phyloP scores from a whole-genome alignment of 176 grass and related monocot genomes.

The Echinochloa phyllopogon region DNA sequence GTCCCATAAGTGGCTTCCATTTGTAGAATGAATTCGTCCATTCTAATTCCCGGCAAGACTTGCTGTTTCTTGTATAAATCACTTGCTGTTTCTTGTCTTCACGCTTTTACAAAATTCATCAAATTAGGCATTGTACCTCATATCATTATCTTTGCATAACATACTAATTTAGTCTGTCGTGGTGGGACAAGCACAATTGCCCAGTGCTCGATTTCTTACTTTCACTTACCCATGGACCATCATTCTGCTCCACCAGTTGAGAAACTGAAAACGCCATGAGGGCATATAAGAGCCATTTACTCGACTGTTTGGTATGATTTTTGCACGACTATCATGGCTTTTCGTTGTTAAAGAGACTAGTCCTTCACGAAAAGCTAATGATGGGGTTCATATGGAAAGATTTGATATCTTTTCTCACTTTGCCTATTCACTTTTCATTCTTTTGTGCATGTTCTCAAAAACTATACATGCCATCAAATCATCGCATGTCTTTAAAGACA shows the following conservation, averaged over 20 bases:
- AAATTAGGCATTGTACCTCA: constrained; percentile 43
- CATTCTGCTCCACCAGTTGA: constrained; percentile 41
- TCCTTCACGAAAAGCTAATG: constrained; percentile 48
- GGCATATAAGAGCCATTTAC: constrained; percentile 39
- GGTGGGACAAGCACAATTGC: constrained; percentile 39
- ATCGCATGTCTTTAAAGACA: constrained; percentile 65
- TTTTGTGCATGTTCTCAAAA: constrained; percentile 56
- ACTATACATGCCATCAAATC: constrained; percentile 49
- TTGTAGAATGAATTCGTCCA: constrained; percentile 48
- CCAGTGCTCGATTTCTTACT: constrained; percentile 45
- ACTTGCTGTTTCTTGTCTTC: constrained; percentile 19
- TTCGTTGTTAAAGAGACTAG: constrained; percentile 45
- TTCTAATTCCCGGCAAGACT: constrained; percentile 28
- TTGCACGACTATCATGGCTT: constrained; percentile 44
- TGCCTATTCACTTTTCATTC: constrained; percentile 54
- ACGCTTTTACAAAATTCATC: constrained; percentile 23
- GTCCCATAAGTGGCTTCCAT: constrained; percentile 38
- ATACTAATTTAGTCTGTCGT: constrained; percentile 34
- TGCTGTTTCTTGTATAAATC: constrained; percentile 35
- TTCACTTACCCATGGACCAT: constrained; percentile 46
- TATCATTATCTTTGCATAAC: constrained; percentile 15
- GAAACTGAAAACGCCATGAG: constrained; percentile 35
- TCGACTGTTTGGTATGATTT: constrained; percentile 38
- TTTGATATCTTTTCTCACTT: constrained; percentile 57
- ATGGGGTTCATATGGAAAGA: constrained; percentile 53